Conservation (phyloP, 164 flowering plant genomes). For the grape (Vitis vinifera) region DNA sequence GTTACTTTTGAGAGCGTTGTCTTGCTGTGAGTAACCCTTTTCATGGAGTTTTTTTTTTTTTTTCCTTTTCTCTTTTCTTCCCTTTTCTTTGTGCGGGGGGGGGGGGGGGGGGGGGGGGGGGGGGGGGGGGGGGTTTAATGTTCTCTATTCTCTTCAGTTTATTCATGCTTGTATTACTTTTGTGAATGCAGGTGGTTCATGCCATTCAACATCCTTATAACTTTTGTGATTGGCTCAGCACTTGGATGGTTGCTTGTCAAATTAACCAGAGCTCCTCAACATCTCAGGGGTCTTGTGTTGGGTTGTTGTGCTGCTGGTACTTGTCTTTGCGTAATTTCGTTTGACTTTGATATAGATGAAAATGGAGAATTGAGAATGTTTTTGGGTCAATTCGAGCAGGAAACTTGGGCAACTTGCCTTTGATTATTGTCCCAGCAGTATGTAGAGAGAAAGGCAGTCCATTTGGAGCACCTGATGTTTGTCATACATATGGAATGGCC, state of each 20-base stretch:
- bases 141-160: too few relatives aligned
- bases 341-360: too few relatives aligned
- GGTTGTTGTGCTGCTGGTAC: slow-evolving; percentile 81
- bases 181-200: slow-evolving; percentile 76
- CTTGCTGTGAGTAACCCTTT: slow-evolving; percentile 17
- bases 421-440: slow-evolving; percentile 78
- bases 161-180: neutral
- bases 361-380: neutral
- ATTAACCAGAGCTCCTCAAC: slow-evolving; percentile 57
- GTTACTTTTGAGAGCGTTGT: slow-evolving; percentile 21
- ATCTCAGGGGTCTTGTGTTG: slow-evolving; percentile 67
- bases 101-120: too few relatives aligned
- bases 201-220: slow-evolving; percentile 76
- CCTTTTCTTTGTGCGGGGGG: too few relatives aligned
- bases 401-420: slow-evolving; percentile 72
- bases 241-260: slow-evolving; percentile 67
- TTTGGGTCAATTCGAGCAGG: slow-evolving; percentile 39
- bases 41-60: neutral
- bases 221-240: slow-evolving; percentile 63
- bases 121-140: too few relatives aligned
- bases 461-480: slow-evolving; percentile 61
- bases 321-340: slow-evolving; percentile 7
- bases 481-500: slow-evolving; percentile 56
- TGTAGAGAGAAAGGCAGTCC: slow-evolving; percentile 79
- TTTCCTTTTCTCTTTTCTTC: too few relatives aligned